These are phyloP conservation scores for Fusarium devonianum DNA, from an alignment of 2,329 filamentous ascomycete genomes.

Conservation along the genomic window DNA sequence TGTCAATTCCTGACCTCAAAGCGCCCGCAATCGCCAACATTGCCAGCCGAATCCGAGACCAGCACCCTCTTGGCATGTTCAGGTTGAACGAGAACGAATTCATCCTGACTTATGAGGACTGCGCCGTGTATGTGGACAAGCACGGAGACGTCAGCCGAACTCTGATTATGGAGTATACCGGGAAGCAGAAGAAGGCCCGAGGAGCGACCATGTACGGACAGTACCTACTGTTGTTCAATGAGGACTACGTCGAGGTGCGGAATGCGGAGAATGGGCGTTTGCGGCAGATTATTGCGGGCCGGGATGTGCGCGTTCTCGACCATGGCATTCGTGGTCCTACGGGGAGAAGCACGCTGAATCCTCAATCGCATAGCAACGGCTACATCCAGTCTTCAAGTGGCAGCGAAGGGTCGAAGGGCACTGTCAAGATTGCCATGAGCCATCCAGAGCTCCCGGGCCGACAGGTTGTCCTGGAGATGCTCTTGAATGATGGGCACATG, in stretches of 20 bases:
- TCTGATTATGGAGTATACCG: constrained; percentile 99
- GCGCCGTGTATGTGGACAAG: constrained; percentile 97
- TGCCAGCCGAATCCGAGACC: constrained; percentile 79
- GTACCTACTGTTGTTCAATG: constrained; percentile 92
- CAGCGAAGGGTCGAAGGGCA: constrained; percentile 67
- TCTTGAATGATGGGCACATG: constrained; percentile 85
- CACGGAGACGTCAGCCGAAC: constrained; percentile 93
- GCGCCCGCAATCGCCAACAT: constrained; percentile 83
- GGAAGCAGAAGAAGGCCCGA: constrained; percentile 78
- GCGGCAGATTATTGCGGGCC: constrained; percentile 90
- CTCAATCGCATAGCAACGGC: constrained; percentile 46
- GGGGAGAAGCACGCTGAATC: constrained; percentile 53
- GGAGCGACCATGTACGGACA: constrained; percentile 88
- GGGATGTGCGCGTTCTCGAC: constrained; percentile 89
- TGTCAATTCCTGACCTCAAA: constrained; percentile 89
- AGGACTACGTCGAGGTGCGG: constrained; percentile 95
- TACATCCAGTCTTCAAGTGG: constrained; percentile 47
- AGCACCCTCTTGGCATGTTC: constrained; percentile 95
- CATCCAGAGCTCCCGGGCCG: constrained; percentile 86
- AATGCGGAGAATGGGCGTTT: constrained; percentile 95
- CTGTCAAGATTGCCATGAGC: constrained; percentile 93
- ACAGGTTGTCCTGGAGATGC: constrained; percentile 90
- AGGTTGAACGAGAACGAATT: constrained; percentile 91
- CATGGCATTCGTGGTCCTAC: constrained; percentile 75
- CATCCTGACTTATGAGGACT: constrained; percentile 92